phyloP scores from a whole-genome alignment of 257 asterid species.

The Ophiorrhiza pumila region DNA sequence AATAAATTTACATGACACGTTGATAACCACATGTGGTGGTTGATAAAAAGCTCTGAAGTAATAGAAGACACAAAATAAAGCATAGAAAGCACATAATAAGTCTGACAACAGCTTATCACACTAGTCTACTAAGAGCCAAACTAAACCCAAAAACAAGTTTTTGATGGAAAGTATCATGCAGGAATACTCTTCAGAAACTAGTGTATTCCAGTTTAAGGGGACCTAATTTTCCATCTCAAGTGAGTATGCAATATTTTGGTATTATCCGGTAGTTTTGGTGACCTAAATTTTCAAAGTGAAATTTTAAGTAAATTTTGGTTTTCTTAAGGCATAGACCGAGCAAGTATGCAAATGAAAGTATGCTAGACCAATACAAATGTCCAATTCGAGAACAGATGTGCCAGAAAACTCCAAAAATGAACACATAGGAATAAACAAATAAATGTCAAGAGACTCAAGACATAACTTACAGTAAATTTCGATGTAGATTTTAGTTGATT shows the following conservation, averaged over 20 bases:
- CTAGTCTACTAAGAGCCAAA: neutral
- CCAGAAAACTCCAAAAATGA: slow-evolving; percentile 6
- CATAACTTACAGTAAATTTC: slow-evolving; percentile 61
- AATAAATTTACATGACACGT: neutral
- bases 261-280: neutral
- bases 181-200: neutral
- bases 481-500: slow-evolving; percentile 76
- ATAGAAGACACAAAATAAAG: neutral
- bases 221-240: neutral
- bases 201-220: neutral
- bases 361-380: too few relatives aligned
- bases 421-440: slow-evolving; percentile 7
- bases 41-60: neutral
- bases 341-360: too few relatives aligned
- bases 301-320: too few relatives aligned
- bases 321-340: too few relatives aligned
- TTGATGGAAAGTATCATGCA: neutral
- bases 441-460: neutral
- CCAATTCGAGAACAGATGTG: slow-evolving; percentile 7
- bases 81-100: neutral
- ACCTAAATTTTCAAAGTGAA: neutral
- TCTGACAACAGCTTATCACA: neutral
- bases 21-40: neutral
- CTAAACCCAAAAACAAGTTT: neutral
- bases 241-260: neutral